Conservation (phyloP, 1,139 yeast genomes). For the Torulaspora pretoriensis region DNA sequence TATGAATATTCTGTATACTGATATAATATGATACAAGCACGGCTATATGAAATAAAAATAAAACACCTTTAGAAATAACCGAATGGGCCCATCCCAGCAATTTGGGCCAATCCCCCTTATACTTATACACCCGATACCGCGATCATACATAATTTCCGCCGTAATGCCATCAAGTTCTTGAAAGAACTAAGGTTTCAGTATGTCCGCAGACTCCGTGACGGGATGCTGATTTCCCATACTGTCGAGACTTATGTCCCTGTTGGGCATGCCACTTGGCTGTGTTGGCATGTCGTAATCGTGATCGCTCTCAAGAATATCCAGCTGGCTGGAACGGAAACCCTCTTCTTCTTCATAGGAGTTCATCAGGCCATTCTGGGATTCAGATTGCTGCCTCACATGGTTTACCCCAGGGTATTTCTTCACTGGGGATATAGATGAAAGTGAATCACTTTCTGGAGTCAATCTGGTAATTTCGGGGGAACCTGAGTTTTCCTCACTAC, state of each 20-base stretch:
- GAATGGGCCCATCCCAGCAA: background rate
- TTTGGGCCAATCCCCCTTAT: background rate
- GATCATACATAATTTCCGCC: background rate
- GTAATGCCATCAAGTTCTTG: background rate
- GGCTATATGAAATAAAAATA: background rate
- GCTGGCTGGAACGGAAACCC: constrained; percentile 7
- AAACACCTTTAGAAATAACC: background rate
- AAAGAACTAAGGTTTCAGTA: constrained; percentile 9
- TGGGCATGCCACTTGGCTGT: constrained; percentile 9
- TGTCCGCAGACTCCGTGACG: constrained; percentile 13
- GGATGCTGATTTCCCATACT: constrained; percentile 9
- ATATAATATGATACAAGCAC: constrained; percentile 3
- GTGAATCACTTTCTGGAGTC: constrained; percentile 17
- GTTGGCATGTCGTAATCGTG: constrained; percentile 2
- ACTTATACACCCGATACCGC: background rate
- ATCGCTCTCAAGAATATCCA: constrained; percentile 11
- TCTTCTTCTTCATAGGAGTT: constrained; percentile 24
- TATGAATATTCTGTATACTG: background rate
- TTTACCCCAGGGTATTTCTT: constrained; percentile 24
- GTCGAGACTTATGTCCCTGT: constrained; percentile 14
- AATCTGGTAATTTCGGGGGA: constrained; percentile 14
- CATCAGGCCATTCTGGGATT: constrained; percentile 27
- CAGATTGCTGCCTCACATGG: constrained; percentile 23
- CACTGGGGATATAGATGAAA: constrained; percentile 13
- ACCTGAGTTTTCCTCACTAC: constrained; percentile 4